Percentiles rank a stretch among this genome's conserved stretches.
Evolutionary conservation across 495 filamentous ascomycete species (phyloP).

Genomic region (Penicillium goetzii): DNA sequence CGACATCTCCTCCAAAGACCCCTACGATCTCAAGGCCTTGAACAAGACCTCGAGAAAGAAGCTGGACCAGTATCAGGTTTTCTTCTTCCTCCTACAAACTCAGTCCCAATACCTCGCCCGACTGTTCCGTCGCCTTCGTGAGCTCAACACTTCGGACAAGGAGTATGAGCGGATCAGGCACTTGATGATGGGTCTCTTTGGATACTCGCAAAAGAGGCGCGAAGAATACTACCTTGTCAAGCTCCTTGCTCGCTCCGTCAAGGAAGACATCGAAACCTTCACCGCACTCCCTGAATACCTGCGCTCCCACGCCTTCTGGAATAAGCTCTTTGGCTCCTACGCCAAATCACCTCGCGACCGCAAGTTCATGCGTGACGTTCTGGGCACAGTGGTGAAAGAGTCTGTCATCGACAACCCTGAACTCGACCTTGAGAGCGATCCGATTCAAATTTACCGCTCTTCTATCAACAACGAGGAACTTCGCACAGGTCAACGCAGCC

Average conservation of each 20-base stretch:
- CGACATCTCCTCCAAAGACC: constrained; percentile 84
- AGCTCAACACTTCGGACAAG: constrained; percentile 85
- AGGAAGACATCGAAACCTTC: constrained; percentile 82
- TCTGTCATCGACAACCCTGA: constrained; percentile 90
- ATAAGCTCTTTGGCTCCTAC: constrained; percentile 82
- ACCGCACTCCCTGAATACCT: constrained; percentile 79
- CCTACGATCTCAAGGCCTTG: constrained; percentile 93
- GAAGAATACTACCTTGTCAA: constrained; percentile 98
- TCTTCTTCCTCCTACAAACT: constrained; percentile 97
- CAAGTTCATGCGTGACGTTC: constrained; percentile 83
- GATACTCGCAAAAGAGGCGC: constrained; percentile 92
- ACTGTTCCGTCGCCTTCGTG: constrained; percentile 81
- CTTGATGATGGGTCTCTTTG: constrained; percentile 95
- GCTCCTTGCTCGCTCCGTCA: constrained; percentile 77
- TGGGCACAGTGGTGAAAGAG: constrained; percentile 81
- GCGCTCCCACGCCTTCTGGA: constrained; percentile 91
- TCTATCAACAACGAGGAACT: constrained; percentile 97
- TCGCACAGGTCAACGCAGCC: constrained; percentile 81
- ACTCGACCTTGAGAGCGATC: constrained; percentile 93
- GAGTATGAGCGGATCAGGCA: constrained; percentile 90
- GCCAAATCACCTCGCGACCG: constrained; percentile 89
- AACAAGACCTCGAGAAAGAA: constrained; percentile 96
- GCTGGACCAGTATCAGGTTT: constrained; percentile 93
- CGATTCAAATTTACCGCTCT: constrained; percentile 94
- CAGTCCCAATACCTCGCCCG: constrained; percentile 92